Evolutionary conservation across 345 rosid genomes (phyloP).

Genomic region (Anastatica hierochuntica): DNA sequence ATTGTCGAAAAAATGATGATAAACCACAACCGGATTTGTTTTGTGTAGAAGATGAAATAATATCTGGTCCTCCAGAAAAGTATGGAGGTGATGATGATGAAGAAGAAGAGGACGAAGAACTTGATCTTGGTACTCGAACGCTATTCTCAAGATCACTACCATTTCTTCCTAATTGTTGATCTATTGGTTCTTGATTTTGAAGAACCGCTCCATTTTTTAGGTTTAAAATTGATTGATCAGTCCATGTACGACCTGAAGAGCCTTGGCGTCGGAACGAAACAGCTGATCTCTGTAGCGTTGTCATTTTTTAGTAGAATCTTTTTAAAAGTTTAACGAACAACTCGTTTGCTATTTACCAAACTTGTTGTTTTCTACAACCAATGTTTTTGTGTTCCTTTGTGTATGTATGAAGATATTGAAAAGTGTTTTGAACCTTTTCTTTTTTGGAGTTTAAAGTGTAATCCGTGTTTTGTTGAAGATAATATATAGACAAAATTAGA

Average conservation of each 20-base stretch:
- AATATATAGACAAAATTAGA: not conserved
- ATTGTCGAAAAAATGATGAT: conserved; percentile 10
- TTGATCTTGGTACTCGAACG: not conserved
- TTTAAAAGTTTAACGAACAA: too few relatives aligned
- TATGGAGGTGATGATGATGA: not conserved
- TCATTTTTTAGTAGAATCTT: conserved; percentile 1
- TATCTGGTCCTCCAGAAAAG: conserved; percentile 1
- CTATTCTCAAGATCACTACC: too few relatives aligned
- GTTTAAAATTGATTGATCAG: not conserved
- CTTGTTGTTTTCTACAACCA: too few relatives aligned
- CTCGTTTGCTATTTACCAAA: not conserved
- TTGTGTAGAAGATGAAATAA: not conserved
- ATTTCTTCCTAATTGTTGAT: too few relatives aligned
- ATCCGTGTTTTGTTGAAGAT: not conserved
- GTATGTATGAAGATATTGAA: not conserved
- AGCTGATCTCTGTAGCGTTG: conserved; percentile 15
- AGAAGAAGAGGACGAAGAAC: not conserved
- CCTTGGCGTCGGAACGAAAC: conserved; percentile 23
- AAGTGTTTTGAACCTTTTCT: not conserved
- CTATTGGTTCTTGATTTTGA: not conserved
- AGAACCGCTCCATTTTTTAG: not conserved
- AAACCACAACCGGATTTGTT: conserved; percentile 10
- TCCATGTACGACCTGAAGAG: conserved; percentile 19
- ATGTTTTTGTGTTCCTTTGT: too few relatives aligned
- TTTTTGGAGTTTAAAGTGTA: conserved; percentile 1